phyloP scores from a whole-genome alignment of 176 grass and related monocot genomes.

The Zoysia japonica region DNA sequence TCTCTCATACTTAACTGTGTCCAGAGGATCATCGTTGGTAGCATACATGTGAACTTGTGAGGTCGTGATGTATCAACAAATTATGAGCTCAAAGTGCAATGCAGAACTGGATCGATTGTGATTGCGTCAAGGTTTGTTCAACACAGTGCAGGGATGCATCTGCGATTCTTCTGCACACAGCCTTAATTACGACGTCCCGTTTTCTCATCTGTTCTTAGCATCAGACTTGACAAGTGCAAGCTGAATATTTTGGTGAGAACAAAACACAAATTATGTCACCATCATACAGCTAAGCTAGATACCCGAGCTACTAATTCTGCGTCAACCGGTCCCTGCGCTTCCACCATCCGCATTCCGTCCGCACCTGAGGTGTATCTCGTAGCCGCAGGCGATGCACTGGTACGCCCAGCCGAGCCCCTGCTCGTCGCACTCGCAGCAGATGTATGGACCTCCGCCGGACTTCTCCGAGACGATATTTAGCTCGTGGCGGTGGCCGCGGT shows the following conservation, averaged over 20 bases:
- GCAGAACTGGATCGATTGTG: neutral
- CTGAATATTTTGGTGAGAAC: constrained; percentile 21
- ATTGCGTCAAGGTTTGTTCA: neutral
- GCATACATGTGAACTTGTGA: neutral
- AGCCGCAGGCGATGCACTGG: constrained; percentile 70
- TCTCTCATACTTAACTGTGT: neutral
- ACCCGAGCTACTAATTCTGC: neutral
- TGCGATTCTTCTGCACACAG: constrained; percentile 1
- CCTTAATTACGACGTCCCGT: neutral
- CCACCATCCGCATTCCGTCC: neutral
- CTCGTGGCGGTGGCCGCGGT: constrained; percentile 51
- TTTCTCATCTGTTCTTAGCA: constrained; percentile 4
- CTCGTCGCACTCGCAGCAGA: constrained; percentile 73
- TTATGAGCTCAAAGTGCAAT: neutral
- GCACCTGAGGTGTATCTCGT: constrained; percentile 76
- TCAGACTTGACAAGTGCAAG: constrained; percentile 15
- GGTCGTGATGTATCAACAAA: neutral
- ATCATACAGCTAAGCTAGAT: constrained; percentile 1
- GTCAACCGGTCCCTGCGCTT: constrained; percentile 2
- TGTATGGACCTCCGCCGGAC: constrained; percentile 59
- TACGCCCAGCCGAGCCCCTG: constrained; percentile 75
- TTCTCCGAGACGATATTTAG: constrained; percentile 60
- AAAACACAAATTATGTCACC: constrained; percentile 11
- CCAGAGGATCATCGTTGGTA: too few relatives aligned
- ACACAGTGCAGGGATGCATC: neutral